Percentiles rank a stretch among this genome's conserved stretches.
These are phyloP conservation scores for Wickerhamiella qilinensis DNA, from an alignment of 805 yeast genomes.

Conservation along the genomic window DNA sequence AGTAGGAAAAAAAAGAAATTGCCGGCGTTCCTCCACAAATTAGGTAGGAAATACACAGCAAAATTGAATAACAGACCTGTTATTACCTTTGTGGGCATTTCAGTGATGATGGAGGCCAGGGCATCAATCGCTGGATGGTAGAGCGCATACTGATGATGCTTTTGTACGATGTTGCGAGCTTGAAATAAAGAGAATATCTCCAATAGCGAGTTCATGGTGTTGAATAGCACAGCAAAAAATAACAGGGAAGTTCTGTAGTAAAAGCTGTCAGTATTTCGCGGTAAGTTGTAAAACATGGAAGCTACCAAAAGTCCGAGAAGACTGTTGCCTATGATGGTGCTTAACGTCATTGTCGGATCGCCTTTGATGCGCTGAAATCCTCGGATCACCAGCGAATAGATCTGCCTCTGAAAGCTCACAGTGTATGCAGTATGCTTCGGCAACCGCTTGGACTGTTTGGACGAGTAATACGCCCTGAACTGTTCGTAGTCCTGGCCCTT, in stretches of 20 bases:
- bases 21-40: constrained; percentile 33
- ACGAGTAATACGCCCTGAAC: constrained; percentile 23
- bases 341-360: constrained; percentile 34
- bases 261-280: constrained; percentile 35
- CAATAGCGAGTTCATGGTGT: constrained; percentile 42
- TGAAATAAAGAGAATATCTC: constrained; percentile 34
- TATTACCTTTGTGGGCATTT: constrained; percentile 42
- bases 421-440: constrained; percentile 28
- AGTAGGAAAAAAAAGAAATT: constrained; percentile 36
- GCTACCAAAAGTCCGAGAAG: constrained; percentile 46
- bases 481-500: constrained; percentile 22
- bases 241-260: constrained; percentile 49
- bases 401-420: constrained; percentile 31
- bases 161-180: constrained; percentile 43
- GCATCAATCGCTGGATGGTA: constrained; percentile 66
- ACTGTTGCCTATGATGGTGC: constrained; percentile 31
- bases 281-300: constrained; percentile 41
- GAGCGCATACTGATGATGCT: constrained; percentile 54
- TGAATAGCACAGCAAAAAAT: constrained; percentile 43
- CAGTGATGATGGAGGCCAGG: constrained; percentile 40
- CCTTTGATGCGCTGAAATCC: constrained; percentile 41
- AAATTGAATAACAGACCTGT: constrained; percentile 31
- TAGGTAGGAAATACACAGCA: constrained; percentile 40
- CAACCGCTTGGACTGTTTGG: constrained; percentile 25
- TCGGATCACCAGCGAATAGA: constrained; percentile 31